Evolutionary conservation across 1,284 basidiomycete genomes (phyloP).

Genomic region (Puccinia coronata): DNA sequence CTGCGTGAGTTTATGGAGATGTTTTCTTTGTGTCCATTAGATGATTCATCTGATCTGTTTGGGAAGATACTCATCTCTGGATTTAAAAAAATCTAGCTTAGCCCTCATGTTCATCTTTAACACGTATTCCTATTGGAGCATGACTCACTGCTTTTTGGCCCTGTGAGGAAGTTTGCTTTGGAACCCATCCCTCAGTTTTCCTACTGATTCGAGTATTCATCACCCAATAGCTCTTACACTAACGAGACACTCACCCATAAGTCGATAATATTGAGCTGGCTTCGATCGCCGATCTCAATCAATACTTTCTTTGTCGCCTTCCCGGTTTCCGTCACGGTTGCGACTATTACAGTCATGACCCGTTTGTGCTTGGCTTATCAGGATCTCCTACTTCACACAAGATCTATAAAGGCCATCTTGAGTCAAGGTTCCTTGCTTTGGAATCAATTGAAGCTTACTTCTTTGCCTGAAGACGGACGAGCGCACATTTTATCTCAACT

Average conservation of each 20-base stretch:
- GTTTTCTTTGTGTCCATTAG: no score
- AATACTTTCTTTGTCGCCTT: not conserved
- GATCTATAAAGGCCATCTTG: not conserved
- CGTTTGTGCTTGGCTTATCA: not conserved
- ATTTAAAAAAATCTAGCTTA: not conserved
- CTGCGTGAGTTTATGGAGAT: not conserved
- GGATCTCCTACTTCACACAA: not conserved
- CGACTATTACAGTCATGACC: not conserved
- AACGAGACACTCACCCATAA: not conserved
- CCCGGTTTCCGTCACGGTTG: not conserved
- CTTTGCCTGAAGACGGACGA: not conserved
- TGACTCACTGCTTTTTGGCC: conserved; percentile 7
- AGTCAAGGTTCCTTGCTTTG: not conserved
- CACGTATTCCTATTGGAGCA: conserved; percentile 8
- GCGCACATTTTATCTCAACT: not conserved
- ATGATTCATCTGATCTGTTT: not conserved
- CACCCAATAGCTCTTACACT: not conserved
- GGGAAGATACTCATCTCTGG: not conserved
- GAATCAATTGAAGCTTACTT: not conserved
- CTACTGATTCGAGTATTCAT: not conserved
- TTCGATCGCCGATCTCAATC: conserved; percentile 2
- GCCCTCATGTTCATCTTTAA: not conserved
- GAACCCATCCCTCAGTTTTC: not conserved
- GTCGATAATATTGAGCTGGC: not conserved
- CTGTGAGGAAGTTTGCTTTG: not conserved